Evolutionary conservation across 352 stramenopile genomes (phyloP).

Genomic region (Globisporangium cederbergense): DNA sequence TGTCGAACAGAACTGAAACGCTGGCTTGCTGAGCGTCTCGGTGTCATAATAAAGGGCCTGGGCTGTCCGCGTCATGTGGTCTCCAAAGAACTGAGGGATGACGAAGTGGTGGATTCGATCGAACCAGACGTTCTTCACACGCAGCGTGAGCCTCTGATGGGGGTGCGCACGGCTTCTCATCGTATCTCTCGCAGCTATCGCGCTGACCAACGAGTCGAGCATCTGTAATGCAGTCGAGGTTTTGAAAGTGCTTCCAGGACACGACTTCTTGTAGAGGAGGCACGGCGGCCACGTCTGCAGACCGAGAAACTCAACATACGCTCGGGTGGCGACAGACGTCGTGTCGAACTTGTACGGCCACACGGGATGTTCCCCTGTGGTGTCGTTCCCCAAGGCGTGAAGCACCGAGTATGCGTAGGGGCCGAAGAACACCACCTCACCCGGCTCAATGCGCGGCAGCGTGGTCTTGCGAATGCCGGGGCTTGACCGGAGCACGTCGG

Average conservation of each 20-base stretch:
- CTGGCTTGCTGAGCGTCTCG: background rate
- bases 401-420: constrained; percentile 9
- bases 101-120: constrained; percentile 23
- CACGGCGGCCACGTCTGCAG: constrained; percentile 10
- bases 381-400: constrained; percentile 7
- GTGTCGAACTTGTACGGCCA: constrained; percentile 23
- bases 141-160: constrained; percentile 5
- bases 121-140: constrained; percentile 8
- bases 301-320: constrained; percentile 9
- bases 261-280: constrained; percentile 10
- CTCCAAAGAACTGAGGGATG: constrained; percentile 24
- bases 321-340: constrained; percentile 13
- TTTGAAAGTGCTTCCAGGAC: background rate
- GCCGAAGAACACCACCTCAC: constrained; percentile 9
- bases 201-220: constrained; percentile 11
- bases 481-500: constrained; percentile 18
- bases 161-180: background rate
- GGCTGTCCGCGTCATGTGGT: constrained; percentile 5
- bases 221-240: background rate
- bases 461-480: background rate
- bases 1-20: constrained; percentile 7
- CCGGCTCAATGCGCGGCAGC: constrained; percentile 1
- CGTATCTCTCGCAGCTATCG: background rate
- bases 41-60: constrained; percentile 20
- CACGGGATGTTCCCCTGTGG: background rate